These are phyloP conservation scores for Balakata baccata DNA, from an alignment of 345 rosid genomes.

Conservation along the genomic window DNA sequence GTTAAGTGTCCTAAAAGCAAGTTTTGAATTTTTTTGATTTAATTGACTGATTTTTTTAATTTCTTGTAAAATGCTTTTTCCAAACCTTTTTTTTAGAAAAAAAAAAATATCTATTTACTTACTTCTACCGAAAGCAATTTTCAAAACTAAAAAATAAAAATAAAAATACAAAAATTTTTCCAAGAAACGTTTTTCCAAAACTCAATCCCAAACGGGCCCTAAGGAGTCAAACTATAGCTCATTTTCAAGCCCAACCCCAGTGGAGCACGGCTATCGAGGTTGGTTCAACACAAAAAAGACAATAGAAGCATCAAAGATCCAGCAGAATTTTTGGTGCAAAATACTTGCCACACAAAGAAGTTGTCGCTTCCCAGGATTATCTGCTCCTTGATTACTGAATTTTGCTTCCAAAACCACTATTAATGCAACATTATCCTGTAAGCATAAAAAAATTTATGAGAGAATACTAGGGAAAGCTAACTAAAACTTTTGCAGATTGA, in stretches of 20 bases:
- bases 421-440: slow-evolving; percentile 86
- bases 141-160: too few species aligned
- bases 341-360: slow-evolving; percentile 88
- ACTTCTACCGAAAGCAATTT: too few species aligned
- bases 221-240: neutral
- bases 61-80: too few species aligned
- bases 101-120: too few species aligned
- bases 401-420: slow-evolving; percentile 92
- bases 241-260: neutral
- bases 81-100: too few species aligned
- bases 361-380: slow-evolving; percentile 79
- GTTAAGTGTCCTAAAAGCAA: too few species aligned
- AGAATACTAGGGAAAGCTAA: slow-evolving; percentile 12
- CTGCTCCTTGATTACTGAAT: slow-evolving; percentile 81
- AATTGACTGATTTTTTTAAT: too few species aligned
- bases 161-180: too few species aligned
- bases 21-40: too few species aligned
- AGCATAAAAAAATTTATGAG: slow-evolving; percentile 18
- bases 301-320: neutral
- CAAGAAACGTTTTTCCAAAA: too few species aligned
- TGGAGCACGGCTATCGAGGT: too few species aligned
- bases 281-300: neutral
- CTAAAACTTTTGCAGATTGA: neutral
- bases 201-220: too few species aligned
- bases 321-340: neutral